Evolutionary conservation across 257 asterid genomes (phyloP).

Genomic region (Buddleja alternifolia): DNA sequence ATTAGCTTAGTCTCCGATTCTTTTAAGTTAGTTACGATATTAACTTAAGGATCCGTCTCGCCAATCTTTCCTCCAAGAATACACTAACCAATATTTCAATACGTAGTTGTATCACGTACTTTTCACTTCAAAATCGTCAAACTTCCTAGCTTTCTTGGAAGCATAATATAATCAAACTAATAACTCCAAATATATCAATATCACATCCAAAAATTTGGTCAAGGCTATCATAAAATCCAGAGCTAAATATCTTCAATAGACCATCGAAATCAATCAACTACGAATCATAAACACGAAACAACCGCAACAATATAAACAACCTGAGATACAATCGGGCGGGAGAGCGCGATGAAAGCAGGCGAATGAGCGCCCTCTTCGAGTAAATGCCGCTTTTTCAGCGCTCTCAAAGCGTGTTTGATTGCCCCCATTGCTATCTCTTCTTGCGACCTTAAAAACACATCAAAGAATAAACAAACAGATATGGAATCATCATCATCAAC

Average conservation of each 20-base stretch:
- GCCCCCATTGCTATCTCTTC: slow-evolving; percentile 60
- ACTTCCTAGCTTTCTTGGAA: not conserved
- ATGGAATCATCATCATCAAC: slow-evolving; percentile 13
- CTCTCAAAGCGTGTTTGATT: slow-evolving; percentile 72
- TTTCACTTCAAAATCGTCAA: not conserved
- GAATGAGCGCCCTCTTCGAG: slow-evolving; percentile 94
- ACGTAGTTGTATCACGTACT: not conserved
- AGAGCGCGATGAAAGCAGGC: slow-evolving; percentile 80
- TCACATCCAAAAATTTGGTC: not conserved
- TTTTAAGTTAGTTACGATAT: not conserved
- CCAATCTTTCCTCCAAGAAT: not conserved
- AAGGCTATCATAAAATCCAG: slow-evolving; percentile 24
- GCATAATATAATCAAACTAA: slow-evolving; percentile 18
- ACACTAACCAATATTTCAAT: slow-evolving; percentile 1
- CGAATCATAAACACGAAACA: not conserved
- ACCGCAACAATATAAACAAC: slow-evolving; percentile 38
- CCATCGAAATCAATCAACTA: not conserved
- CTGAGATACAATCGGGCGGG: slow-evolving; percentile 77
- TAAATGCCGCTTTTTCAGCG: slow-evolving; percentile 81
- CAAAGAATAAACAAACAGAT: not conserved
- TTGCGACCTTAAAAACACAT: slow-evolving; percentile 51
- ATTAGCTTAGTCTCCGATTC: slow-evolving; percentile 2
- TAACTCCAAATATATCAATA: slow-evolving; percentile 1
- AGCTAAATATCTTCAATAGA: not conserved
- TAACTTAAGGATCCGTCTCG: not conserved